Conservation (phyloP, 805 yeast genomes). For the Debaryomyces castellii region DNA sequence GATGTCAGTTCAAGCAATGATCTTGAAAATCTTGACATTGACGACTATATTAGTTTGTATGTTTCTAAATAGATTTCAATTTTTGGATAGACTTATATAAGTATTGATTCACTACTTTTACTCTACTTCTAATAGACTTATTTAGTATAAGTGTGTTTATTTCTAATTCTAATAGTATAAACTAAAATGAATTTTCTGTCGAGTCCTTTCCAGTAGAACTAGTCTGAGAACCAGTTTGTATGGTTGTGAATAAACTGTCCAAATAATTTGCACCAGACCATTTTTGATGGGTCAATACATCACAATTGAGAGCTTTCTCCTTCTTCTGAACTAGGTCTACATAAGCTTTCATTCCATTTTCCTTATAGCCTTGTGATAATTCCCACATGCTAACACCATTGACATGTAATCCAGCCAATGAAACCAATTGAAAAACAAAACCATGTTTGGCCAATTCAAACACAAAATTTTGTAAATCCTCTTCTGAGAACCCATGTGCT, state of each 20-base stretch:
- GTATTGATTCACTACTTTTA: no score
- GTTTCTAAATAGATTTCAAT: constrained; percentile 2
- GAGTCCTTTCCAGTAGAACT: constrained; percentile 43
- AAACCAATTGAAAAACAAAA: constrained; percentile 57
- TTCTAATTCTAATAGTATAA: neutral
- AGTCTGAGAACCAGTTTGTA: constrained; percentile 42
- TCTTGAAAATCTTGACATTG: constrained; percentile 41
- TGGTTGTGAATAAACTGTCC: constrained; percentile 43
- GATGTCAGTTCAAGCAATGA: constrained; percentile 27
- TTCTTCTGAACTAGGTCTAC: constrained; percentile 50
- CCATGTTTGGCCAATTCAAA: constrained; percentile 57
- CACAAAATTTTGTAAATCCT: constrained; percentile 47
- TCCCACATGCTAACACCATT: constrained; percentile 53
- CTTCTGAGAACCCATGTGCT: constrained; percentile 51
- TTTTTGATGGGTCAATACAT: constrained; percentile 57
- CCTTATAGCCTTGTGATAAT: constrained; percentile 46
- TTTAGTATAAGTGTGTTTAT: no score
- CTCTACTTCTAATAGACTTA: no score
- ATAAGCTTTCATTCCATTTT: constrained; percentile 59
- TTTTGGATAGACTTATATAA: no score
- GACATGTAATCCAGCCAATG: constrained; percentile 59
- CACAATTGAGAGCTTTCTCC: constrained; percentile 47
- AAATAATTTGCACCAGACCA: constrained; percentile 64
- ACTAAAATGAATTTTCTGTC: constrained; percentile 35
- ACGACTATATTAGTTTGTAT: constrained; percentile 3